Evolutionary conservation across 169 alveolate genomes (phyloP), one percentile per base, ranked within the genome.

Genomic region (Plasmodium gonderi): DNA sequence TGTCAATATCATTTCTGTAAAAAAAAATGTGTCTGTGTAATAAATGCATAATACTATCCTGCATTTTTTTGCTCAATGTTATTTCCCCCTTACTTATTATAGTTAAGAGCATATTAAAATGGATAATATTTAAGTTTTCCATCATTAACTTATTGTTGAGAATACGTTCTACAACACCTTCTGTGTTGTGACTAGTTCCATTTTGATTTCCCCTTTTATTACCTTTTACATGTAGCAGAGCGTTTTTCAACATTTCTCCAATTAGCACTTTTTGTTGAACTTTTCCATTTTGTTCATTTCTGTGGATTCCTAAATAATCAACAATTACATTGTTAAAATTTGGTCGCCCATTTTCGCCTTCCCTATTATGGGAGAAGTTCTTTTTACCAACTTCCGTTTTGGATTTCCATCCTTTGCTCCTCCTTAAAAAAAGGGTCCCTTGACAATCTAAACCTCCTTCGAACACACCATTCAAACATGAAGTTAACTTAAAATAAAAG

Each of bases 21-120:
- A 47, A 17, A 4, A 44, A 23, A 44, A 90, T 90, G 12, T 90
- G 44, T 51, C 51, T 65, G 74, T 90, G 51, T 45, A 90, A 79
- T 45, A 79, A 78, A 14, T 64, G 20, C 51, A 90, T n/a, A 23
- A 90, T 90, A 36, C 51, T 36, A 49, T 44, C 23, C n/a, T 77
- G 51, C 74, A 90, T 76, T 64, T 90, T 23, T 36, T 78, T 90
- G 12, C 17, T 79, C 74, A 90, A 11, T 67, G 33, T 90, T 78
- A 90, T 65, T 65, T 77, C 65, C 3, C 90, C 72, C 51, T 79
- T 90, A 72, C 74, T 60, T 14, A 90, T 45, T 29, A 90, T 29
- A 33, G 91, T 90, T 17, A 90, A 79, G 33, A 76, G 23, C 94
- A 90, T 90, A 49, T 90, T 90, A 78, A 90, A 78, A 11, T 60